Base-by-base conservation (phyloP, 2,329 filamentous ascomycete species). In the Hypoxylon sp. region DNA sequence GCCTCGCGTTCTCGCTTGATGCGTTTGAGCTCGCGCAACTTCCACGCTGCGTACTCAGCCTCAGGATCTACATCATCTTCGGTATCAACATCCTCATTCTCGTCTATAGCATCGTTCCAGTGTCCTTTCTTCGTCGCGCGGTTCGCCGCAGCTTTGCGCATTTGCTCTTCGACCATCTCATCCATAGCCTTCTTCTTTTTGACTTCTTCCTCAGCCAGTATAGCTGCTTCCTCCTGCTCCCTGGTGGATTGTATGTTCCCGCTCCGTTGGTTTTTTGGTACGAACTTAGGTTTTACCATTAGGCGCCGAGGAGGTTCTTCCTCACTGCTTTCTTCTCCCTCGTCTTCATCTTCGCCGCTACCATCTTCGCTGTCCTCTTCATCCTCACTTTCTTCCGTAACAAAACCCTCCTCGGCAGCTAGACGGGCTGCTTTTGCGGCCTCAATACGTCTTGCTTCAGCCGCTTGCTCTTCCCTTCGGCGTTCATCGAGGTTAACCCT, bases 1-100 rank as follows among this genome's bases (percentile, higher is more conserved):
- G 90, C 90, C 74, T 94, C 90, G 26, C 96, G 90, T 74, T 96
- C 92, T 55, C 96, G 90, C 82, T 95, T 94, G 72, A 98, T 89
- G 8, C 96, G 91, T 80, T 91, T 91, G 46, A 99, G 86, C 81
- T 99, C 96, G 53, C 96, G 91, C 54, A 99, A 86, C 78, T 95
- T 96, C 95, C 96, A 99, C 0, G 94, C 94, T 5, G 94, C 94
- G 70, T 91, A 88, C 80, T 99, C 96, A 6, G 93, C 94, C 70
- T 92, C 94, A 0, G 93, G 92, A 78, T 98, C 94, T 2, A 94
- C 75, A 37, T 90, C 93, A 78, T 99, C 96, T 1, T 91, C 93
- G 75, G 97, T 96, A 80, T 98, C 94, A 19, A 98, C 91, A 52
- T 93, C 92, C 35, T 90, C 89, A 64, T 89, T 88, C 26, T 88